phyloP scores from a whole-genome alignment of 257 asterid genomes.

The Scutellaria galericulata region DNA sequence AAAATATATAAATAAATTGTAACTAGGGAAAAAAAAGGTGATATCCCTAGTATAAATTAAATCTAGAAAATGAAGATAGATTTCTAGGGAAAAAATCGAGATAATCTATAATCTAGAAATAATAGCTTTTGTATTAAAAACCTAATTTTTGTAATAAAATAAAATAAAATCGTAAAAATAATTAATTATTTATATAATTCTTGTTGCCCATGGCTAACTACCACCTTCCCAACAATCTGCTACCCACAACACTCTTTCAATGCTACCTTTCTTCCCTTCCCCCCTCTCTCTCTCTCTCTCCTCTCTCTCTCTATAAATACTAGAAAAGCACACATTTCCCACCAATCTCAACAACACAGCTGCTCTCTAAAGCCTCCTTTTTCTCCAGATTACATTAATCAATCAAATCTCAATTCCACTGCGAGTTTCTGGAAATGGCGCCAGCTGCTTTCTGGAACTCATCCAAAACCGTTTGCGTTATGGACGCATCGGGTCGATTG shows the following conservation, averaged over 20 bases:
- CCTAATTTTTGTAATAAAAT: not conserved
- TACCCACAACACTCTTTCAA: constrained; percentile 61
- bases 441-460: constrained; percentile 46
- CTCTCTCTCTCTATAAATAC: constrained; percentile 44
- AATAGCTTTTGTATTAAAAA: not conserved
- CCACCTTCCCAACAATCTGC: constrained; percentile 64
- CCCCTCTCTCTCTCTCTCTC: not conserved
- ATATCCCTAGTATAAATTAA: too few species aligned
- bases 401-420: not conserved
- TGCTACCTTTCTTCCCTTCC: constrained; percentile 28
- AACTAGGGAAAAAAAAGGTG: too few species aligned
- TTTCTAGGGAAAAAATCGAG: too few species aligned
- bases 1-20: too few species aligned
- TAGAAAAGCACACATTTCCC: constrained; percentile 16
- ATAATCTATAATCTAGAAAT: not conserved
- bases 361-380: constrained; percentile 11
- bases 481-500: constrained; percentile 83
- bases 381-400: not conserved
- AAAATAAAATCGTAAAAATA: not conserved
- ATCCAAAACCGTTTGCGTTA: constrained; percentile 72
- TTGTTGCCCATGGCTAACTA: constrained; percentile 40
- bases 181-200: not conserved
- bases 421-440: constrained; percentile 33
- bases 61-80: too few species aligned
- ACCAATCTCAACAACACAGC: constrained; percentile 7